phyloP scores from a whole-genome alignment of 306 rosid species.

The Carpinus fangiana region DNA sequence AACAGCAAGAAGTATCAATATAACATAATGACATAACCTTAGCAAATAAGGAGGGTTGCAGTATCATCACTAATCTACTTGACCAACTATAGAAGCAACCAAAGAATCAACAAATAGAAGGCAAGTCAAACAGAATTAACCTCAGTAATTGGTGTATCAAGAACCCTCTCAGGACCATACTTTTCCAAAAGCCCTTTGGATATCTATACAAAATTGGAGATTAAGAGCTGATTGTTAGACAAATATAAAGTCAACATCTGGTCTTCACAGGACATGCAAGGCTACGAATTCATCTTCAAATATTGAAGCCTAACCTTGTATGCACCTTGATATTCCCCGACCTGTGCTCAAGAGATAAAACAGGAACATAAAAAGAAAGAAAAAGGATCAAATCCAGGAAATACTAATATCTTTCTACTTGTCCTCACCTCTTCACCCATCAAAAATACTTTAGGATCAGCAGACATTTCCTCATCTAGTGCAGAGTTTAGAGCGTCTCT shows the following conservation, averaged over 20 bases:
- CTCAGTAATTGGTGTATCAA: constrained; percentile 98
- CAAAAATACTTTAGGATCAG: constrained; percentile 92
- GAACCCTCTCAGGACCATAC: constrained; percentile 98
- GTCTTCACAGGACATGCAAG: too few relatives aligned
- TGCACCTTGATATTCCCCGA: constrained; percentile 99
- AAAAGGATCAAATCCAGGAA: not conserved
- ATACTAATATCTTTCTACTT: constrained; percentile 1
- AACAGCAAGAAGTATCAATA: not conserved
- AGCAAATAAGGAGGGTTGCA: not conserved
- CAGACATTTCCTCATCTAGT: constrained; percentile 97
- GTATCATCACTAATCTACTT: not conserved
- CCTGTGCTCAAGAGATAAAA: constrained; percentile 50
- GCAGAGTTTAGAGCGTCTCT: constrained; percentile 95
- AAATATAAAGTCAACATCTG: not conserved
- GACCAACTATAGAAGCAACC: constrained; percentile 12
- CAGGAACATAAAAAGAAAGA: constrained; percentile 23
- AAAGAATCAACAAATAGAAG: constrained; percentile 5
- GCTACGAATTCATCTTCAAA: too few relatives aligned
- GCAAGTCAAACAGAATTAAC: constrained; percentile 40
- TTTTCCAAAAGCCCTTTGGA: constrained; percentile 90
- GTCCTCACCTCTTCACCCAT: constrained; percentile 94
- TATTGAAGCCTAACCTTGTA: constrained; percentile 22
- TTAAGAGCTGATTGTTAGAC: not conserved
- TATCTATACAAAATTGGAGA: constrained; percentile 42
- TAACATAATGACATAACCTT: not conserved